Evolutionary conservation across 2,329 filamentous ascomycete species (phyloP).

Genomic region (Corinectria fuckeliana): DNA sequence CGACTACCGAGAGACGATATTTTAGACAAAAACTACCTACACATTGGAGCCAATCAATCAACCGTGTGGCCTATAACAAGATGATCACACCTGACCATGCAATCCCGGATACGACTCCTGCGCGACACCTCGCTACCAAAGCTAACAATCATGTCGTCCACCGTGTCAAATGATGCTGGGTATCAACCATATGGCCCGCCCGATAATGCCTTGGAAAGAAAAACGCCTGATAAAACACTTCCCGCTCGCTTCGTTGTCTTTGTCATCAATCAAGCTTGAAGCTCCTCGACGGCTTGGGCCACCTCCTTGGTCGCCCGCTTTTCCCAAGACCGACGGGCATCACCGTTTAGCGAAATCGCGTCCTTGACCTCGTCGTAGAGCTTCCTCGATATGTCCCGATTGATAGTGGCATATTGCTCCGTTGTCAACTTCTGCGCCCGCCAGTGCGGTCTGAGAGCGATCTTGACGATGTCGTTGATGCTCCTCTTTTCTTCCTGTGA

Average conservation of each 20-base stretch:
- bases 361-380: constrained; percentile 75
- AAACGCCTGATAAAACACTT: constrained; percentile 41
- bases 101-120: constrained; percentile 33
- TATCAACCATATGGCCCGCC: constrained; percentile 42
- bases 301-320: constrained; percentile 81
- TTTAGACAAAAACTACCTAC: constrained; percentile 30
- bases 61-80: constrained; percentile 25
- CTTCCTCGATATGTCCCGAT: constrained; percentile 85
- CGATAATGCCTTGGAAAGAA: constrained; percentile 36
- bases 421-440: constrained; percentile 79
- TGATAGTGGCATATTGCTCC: constrained; percentile 92
- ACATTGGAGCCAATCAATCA: constrained; percentile 22
- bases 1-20: constrained; percentile 25
- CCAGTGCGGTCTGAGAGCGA: constrained; percentile 83
- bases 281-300: constrained; percentile 70
- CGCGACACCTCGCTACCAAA: constrained; percentile 37
- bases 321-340: constrained; percentile 74
- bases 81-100: constrained; percentile 25
- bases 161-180: constrained; percentile 41
- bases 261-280: constrained; percentile 51
- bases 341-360: constrained; percentile 66
- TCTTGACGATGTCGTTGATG: constrained; percentile 87
- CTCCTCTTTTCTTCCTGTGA: constrained; percentile 85
- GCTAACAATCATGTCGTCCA: constrained; percentile 36
- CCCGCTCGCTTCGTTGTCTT: constrained; percentile 33